These are phyloP conservation scores for Citrus trifoliata DNA, from an alignment of 345 rosid species.

Conservation along the genomic window DNA sequence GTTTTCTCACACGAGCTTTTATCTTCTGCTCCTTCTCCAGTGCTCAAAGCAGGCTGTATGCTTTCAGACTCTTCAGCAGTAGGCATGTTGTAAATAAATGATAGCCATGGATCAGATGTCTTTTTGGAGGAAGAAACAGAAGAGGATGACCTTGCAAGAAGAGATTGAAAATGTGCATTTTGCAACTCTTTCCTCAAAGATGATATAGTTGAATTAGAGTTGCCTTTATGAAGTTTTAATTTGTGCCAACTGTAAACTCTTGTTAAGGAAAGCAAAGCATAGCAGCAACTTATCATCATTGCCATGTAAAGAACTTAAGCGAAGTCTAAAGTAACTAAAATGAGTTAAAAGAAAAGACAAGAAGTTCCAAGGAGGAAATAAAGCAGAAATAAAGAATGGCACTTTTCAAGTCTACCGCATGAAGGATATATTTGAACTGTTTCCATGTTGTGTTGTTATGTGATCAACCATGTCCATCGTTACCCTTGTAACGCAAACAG, in stretches of 20 bases:
- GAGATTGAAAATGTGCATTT: constrained; percentile 43
- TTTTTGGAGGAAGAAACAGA: constrained; percentile 37
- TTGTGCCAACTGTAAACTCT: constrained; percentile 54
- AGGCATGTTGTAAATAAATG: constrained; percentile 46
- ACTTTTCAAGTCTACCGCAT: background rate
- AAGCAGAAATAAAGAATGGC: background rate
- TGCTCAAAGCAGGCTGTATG: constrained; percentile 25
- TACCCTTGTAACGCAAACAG: constrained; percentile 46
- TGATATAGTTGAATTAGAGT: constrained; percentile 34
- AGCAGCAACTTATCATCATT: constrained; percentile 15
- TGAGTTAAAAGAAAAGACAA: background rate
- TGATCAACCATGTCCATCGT: constrained; percentile 54
- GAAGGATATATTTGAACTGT: constrained; percentile 60
- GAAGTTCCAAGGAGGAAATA: background rate
- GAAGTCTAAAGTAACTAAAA: background rate
- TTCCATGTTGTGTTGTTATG: constrained; percentile 44
- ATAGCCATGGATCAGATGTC: constrained; percentile 52
- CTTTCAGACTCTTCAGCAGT: constrained; percentile 33
- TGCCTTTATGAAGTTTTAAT: constrained; percentile 46
- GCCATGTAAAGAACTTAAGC: background rate
- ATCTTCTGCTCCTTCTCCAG: constrained; percentile 26
- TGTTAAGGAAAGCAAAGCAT: constrained; percentile 52
- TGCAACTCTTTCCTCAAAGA: constrained; percentile 40
- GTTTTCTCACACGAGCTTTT: constrained; percentile 25
- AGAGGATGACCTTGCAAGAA: constrained; percentile 29